A percentile compares a stretch with the other conserved stretches of the same genome.
Evolutionary conservation across 805 yeast genomes (phyloP).

Genomic region (Yarrowia hollandica): DNA sequence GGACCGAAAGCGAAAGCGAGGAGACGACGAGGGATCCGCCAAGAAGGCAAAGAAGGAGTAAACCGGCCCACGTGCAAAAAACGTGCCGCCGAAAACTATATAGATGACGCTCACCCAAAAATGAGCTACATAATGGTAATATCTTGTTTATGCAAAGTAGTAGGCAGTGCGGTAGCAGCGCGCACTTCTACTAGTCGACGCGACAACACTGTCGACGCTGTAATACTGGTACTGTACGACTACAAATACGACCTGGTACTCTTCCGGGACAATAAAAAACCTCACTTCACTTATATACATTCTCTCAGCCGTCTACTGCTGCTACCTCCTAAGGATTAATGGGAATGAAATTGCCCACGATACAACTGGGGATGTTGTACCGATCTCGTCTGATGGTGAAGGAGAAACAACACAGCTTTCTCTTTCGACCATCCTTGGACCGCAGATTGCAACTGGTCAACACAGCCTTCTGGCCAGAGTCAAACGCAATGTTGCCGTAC

Average conservation of each 20-base stretch:
- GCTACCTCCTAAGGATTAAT: conserved; percentile 44
- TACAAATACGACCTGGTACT: no score
- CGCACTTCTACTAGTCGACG: no score
- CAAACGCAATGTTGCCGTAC: conserved; percentile 94
- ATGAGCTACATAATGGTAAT: neutral
- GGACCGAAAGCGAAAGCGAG: conserved; percentile 29
- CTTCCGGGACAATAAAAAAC: no score
- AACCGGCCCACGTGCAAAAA: no score
- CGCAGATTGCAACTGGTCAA: conserved; percentile 85
- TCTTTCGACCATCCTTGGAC: conserved; percentile 75
- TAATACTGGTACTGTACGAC: no score
- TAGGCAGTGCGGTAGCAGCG: no score
- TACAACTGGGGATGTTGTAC: conserved; percentile 93
- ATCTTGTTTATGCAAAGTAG: no score
- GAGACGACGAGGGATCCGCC: conserved; percentile 11
- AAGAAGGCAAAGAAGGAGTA: conserved; percentile 20
- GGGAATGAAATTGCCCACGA: conserved; percentile 93
- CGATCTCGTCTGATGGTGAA: conserved; percentile 90
- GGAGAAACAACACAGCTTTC: conserved; percentile 87
- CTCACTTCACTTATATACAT: neutral
- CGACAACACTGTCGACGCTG: no score
- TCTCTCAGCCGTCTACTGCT: no score
- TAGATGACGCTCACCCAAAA: conserved; percentile 3
- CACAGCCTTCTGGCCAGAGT: conserved; percentile 92
- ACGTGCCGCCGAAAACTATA: neutral